These are phyloP conservation scores for Oryza longistaminata DNA, from an alignment of 176 grass and related monocot species.

Conservation along the genomic window DNA sequence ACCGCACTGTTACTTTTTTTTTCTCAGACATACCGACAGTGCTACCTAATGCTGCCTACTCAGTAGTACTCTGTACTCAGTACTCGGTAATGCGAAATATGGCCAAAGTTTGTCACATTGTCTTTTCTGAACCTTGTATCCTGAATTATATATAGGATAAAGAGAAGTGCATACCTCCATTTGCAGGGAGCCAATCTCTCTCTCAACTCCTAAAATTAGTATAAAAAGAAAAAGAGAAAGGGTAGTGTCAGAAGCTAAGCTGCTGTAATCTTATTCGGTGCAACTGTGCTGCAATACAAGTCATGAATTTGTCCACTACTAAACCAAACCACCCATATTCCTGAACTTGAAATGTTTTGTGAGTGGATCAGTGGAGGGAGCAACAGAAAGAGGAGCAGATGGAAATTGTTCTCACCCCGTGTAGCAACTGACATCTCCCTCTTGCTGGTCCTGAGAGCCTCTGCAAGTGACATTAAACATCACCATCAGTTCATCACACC, in stretches of 20 bases:
- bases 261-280: background rate
- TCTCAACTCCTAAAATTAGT: constrained; percentile 53
- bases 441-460: constrained; percentile 95
- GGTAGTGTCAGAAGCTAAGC: no score
- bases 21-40: background rate
- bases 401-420: constrained; percentile 54
- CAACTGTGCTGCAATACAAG: no score
- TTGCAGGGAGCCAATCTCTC: constrained; percentile 93
- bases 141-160: background rate
- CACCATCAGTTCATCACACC: background rate
- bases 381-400: background rate
- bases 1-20: no score
- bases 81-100: background rate
- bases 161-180: constrained; percentile 61
- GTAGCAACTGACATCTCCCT: constrained; percentile 88
- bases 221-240: no score
- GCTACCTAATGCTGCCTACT: background rate
- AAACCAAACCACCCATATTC: background rate
- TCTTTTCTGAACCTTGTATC: background rate
- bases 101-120: background rate
- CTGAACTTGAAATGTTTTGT: background rate
- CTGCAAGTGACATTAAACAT: constrained; percentile 41
- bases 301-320: background rate
- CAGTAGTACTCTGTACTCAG: background rate
- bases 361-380: background rate